Percentiles rank a stretch among this genome's conserved stretches.
phyloP scores from a whole-genome alignment of 257 asterid genomes.

The Ilex asprella region DNA sequence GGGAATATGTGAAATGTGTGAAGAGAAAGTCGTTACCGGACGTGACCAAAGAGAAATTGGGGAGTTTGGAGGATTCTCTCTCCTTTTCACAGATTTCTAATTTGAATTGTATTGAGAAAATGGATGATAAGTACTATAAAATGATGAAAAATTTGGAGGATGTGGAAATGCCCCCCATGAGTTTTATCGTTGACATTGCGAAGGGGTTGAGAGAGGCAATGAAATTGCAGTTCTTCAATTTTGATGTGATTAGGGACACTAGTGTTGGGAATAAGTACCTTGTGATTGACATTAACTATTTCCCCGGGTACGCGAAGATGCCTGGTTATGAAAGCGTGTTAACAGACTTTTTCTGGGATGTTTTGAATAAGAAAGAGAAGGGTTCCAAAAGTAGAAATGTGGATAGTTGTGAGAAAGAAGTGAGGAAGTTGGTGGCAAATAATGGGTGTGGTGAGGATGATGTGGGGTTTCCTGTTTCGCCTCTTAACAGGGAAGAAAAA shows the following conservation, averaged over 20 bases:
- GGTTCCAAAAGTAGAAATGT: constrained; percentile 15
- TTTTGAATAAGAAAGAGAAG: constrained; percentile 24
- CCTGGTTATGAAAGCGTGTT: constrained; percentile 58
- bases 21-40: constrained; percentile 68
- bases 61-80: constrained; percentile 34
- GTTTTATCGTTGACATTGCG: constrained; percentile 50
- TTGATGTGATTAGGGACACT: constrained; percentile 68
- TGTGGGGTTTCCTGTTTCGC: constrained; percentile 27
- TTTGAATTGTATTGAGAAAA: constrained; percentile 34
- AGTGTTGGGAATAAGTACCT: constrained; percentile 57
- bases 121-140: constrained; percentile 40
- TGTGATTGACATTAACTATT: constrained; percentile 67
- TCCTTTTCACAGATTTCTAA: constrained; percentile 59
- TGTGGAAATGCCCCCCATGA: constrained; percentile 61
- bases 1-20: constrained; percentile 66
- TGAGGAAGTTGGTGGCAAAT: constrained; percentile 34
- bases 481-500: constrained; percentile 36
- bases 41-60: constrained; percentile 46
- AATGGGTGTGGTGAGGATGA: constrained; percentile 39
- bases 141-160: constrained; percentile 49
- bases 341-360: constrained; percentile 58
- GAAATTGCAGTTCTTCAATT: constrained; percentile 52
- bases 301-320: constrained; percentile 81
- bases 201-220: constrained; percentile 47
- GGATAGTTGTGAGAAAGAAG: constrained; percentile 24